phyloP scores from a whole-genome alignment of 805 yeast species.

The Maudiozyma barnettii region DNA sequence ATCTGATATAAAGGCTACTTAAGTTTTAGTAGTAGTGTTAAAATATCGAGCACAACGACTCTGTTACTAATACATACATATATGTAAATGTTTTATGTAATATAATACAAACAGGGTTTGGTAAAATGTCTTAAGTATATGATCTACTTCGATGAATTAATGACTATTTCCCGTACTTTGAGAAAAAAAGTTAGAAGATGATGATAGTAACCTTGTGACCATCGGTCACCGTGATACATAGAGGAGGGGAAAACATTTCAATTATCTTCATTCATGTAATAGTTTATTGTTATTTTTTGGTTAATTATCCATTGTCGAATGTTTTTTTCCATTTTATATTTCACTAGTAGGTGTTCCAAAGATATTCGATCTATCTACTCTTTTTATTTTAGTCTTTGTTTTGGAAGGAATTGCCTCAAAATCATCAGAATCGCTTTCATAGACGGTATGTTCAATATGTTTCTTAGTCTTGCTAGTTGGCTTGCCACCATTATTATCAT shows the following conservation, averaged over 20 bases:
- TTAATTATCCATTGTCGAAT: too few relatives aligned
- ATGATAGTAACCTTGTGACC: too few relatives aligned
- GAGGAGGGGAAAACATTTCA: too few relatives aligned
- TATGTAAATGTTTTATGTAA: neutral
- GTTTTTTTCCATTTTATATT: too few relatives aligned
- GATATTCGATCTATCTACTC: constrained; percentile 1
- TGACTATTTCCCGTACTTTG: too few relatives aligned
- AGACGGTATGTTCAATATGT: neutral
- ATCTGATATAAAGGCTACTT: too few relatives aligned
- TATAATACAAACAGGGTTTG: neutral
- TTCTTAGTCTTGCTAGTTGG: neutral
- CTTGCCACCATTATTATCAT: neutral
- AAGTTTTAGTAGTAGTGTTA: neutral
- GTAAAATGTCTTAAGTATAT: neutral
- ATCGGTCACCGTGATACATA: too few relatives aligned
- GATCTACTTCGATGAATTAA: too few relatives aligned
- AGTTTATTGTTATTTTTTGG: too few relatives aligned
- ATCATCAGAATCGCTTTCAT: neutral
- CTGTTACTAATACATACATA: neutral
- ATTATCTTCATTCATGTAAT: too few relatives aligned
- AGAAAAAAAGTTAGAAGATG: too few relatives aligned
- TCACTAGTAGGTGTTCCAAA: constrained; percentile 4
- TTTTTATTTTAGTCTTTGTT: neutral
- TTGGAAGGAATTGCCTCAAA: neutral
- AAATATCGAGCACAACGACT: neutral